Evolutionary conservation across 805 yeast genomes (phyloP), one percentile per base, ranked within the genome.

Genomic region (Yamadazyma ubonensis): DNA sequence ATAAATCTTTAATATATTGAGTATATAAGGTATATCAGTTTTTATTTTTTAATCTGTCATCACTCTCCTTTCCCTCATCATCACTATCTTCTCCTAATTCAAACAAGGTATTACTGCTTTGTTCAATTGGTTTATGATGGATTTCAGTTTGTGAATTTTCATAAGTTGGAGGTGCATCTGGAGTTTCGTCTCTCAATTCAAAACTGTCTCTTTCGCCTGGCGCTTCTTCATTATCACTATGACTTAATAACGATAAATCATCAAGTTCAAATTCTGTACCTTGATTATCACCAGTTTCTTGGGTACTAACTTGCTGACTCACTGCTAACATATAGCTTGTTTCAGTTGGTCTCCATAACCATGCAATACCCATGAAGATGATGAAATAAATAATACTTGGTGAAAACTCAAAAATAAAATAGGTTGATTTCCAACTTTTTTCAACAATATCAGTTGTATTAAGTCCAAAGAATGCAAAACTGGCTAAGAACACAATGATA

Each of bases 271-370:
- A 78, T 49, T 77, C 82, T 36, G 72, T 72, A n/a, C 77, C 79
- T 14, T 59, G 63, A 39, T 53, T 57, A 2, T 59, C 62, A 17
- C 38, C 62, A 10, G 50, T 89, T 46, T 83, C 86, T 44, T 83
- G 93, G 6, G 85, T 84, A 49, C 96, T 93, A 32, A 93, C 71
- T 65, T 93, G 98, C 38, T 88, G 87, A 2, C 96, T 86, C 46
- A 90, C 90, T 9, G 97, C 98, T 56, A 93, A 77, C 78, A 95
- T 83, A 55, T 90, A 86, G 42, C 96, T 89, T 29, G 96, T 88
- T 51, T 85, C 93, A 0, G 97, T 91, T 39, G 99, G 99, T 63
- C 99, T 83, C 99, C 99, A 93, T 47, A 93, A 77, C 69, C 89
- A 79, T 4, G 96, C 86, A 48, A 93, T 73, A 7, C 89, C 78